phyloP scores from a whole-genome alignment of 352 stramenopile species.

The Pythium folliculosum region DNA sequence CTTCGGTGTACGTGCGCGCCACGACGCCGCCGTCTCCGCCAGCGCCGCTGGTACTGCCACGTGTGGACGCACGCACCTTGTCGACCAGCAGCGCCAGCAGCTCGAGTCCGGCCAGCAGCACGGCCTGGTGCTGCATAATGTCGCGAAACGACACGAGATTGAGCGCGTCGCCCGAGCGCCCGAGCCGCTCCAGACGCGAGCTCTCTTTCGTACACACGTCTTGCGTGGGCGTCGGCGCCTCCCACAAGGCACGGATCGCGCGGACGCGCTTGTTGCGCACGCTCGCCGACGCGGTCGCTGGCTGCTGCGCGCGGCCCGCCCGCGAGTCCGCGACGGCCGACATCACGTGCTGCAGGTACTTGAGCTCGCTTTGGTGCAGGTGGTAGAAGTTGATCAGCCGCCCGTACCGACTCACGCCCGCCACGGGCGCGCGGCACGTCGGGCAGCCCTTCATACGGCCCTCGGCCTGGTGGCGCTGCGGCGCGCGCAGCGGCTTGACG shows the following conservation, averaged over 20 bases:
- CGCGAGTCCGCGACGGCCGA: not conserved
- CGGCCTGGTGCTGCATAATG: constrained; percentile 30
- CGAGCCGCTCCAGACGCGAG: constrained; percentile 6
- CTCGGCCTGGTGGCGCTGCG: not conserved
- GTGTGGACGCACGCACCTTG: not conserved
- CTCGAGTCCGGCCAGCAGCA: not conserved
- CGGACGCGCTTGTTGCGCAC: not conserved
- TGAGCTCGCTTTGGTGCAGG: constrained; percentile 48
- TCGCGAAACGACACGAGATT: constrained; percentile 18
- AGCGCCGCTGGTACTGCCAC: not conserved
- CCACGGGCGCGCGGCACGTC: constrained; percentile 48
- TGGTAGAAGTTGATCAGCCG: constrained; percentile 45
- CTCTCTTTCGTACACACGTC: constrained; percentile 14
- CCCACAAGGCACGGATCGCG: not conserved
- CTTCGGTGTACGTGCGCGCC: constrained; percentile 4
- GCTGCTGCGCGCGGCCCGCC: not conserved
- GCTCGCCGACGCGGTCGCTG: constrained; percentile 16
- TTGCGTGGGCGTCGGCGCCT: constrained; percentile 9
- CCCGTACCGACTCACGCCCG: constrained; percentile 43
- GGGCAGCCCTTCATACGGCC: constrained; percentile 41
- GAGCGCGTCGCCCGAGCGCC: constrained; percentile 3
- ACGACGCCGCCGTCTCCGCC: not conserved
- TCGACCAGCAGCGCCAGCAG: constrained; percentile 21
- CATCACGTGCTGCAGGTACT: constrained; percentile 27
- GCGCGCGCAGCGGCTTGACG: not conserved